Conservation (phyloP, 179 eudicot genomes). For the Drosera spatulata region DNA sequence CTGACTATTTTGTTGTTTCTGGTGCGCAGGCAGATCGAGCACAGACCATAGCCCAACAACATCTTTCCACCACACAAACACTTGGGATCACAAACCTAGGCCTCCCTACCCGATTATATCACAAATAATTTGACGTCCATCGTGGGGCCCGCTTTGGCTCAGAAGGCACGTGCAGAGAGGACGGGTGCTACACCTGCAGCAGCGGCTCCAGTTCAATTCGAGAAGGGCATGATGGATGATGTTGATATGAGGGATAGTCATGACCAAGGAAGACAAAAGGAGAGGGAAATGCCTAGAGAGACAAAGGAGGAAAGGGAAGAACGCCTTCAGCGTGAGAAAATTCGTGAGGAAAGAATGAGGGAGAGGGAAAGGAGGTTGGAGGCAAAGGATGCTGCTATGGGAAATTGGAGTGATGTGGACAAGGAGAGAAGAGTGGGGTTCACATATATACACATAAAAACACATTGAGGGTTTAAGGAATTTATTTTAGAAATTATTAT, state of each 20-base stretch:
- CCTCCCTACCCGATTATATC: no score
- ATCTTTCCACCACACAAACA: no score
- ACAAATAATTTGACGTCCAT: no score
- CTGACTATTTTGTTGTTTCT: no score
- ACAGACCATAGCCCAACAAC: no score
- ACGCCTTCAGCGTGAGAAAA: constrained; percentile 56
- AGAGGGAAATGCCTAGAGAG: constrained; percentile 35
- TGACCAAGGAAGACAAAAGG: constrained; percentile 32
- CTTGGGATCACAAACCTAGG: no score
- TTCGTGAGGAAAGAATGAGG: constrained; percentile 64
- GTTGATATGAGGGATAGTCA: constrained; percentile 37
- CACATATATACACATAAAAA: no score
- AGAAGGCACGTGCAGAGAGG: constrained; percentile 79
- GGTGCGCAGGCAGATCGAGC: no score
- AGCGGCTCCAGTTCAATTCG: constrained; percentile 33
- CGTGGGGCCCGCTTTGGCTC: constrained; percentile 81
- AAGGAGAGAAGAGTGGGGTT: no score
- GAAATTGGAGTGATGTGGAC: no score
- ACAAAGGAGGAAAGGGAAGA: constrained; percentile 54
- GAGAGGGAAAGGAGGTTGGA: constrained; percentile 87
- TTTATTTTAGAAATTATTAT: no score
- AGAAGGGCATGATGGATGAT: constrained; percentile 24
- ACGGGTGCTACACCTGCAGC: constrained; percentile 45
- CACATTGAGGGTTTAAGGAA: no score
- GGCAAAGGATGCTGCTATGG: constrained; percentile 87